Evolutionary conservation across 352 stramenopile species (phyloP), one percentile per base, ranked within the genome.

Genomic region (Pythium brachiatum): DNA sequence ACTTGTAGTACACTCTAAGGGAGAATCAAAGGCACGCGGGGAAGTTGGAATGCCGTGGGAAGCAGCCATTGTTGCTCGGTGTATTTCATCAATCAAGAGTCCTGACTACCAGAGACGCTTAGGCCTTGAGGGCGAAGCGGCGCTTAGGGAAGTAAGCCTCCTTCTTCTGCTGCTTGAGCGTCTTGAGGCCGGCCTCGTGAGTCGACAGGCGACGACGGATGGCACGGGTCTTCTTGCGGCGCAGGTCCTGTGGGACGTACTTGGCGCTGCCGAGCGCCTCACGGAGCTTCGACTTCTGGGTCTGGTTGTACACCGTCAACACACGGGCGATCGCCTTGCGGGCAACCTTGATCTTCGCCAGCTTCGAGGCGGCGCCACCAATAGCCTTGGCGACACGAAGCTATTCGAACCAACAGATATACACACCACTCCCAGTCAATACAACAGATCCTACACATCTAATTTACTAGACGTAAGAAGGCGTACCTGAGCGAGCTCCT

Each of bases 261-360:
- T 99, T 99, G 64, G 88, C 92, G 79, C 85, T 91, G 67, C 89
- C 90, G 53, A 92, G 85, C n/a, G 96, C 84, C 70, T 98, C 93
- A 56, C 97, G 94, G 53, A 99, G 88, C 79, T 97, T 97, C 57
- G 89, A 83, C 94, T 99, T 99, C 80, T 99, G 93, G 76, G 94
- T 98, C 86, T 99, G 96, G 89, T 99, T 99, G 95, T 99, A 98
- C 47, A 99, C 97, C 61, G 98, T 99, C 62, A 99, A 85, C 43
- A 99, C 92, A 70, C 98, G 96, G 39, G 98, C 98, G 74, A 99
- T 99, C 62, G 90, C 97, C 81, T 99, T 99, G 83, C 98, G 97
- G 21, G 99, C 97, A 39, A 94, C 81, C 73, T 97, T 96, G 84
- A 99, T 99, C 89, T 99, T 99, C 76, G 96, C 93, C 65, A 99